Percentiles rank a stretch among this genome's conserved stretches.
phyloP scores from a whole-genome alignment of 116 monocot genomes.

The Zostera marina region DNA sequence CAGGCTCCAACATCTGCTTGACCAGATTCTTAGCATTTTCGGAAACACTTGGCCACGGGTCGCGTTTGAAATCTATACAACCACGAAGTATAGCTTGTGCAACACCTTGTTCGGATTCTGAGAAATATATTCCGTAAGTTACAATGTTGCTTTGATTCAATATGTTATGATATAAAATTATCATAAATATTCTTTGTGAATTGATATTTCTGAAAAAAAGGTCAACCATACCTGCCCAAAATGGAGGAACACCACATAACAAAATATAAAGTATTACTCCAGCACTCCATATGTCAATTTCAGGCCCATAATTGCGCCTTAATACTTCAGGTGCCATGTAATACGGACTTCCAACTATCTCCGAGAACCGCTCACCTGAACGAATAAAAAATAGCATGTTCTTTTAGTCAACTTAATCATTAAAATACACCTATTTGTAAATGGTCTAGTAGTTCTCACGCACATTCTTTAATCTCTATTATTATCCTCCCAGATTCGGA shows the following conservation, averaged over 20 bases:
- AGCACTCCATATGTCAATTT: constrained; percentile 86
- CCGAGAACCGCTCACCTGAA: constrained; percentile 55
- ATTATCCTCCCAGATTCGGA: too few relatives aligned
- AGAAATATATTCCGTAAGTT: background rate
- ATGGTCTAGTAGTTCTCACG: background rate
- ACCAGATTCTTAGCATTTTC: constrained; percentile 54
- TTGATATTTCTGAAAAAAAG: background rate
- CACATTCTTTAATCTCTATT: too few relatives aligned
- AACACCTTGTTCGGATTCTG: constrained; percentile 76
- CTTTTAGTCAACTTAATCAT: background rate
- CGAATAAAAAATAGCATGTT: background rate
- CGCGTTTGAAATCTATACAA: constrained; percentile 50
- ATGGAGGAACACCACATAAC: constrained; percentile 77
- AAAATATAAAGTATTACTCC: constrained; percentile 89
- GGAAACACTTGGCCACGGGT: constrained; percentile 66
- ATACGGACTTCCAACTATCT: constrained; percentile 85
- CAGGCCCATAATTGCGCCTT: constrained; percentile 61
- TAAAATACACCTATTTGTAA: too few relatives aligned
- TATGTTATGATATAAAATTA: background rate
- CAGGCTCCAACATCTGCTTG: constrained; percentile 43
- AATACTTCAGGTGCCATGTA: constrained; percentile 95
- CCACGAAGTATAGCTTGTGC: constrained; percentile 58
- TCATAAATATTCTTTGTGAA: background rate
- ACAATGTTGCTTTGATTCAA: background rate
- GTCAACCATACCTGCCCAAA: constrained; percentile 60